Percentiles rank a stretch among this genome's conserved stretches.
Conservation (phyloP, 495 filamentous ascomycete species). For the Penicillium salamii region DNA sequence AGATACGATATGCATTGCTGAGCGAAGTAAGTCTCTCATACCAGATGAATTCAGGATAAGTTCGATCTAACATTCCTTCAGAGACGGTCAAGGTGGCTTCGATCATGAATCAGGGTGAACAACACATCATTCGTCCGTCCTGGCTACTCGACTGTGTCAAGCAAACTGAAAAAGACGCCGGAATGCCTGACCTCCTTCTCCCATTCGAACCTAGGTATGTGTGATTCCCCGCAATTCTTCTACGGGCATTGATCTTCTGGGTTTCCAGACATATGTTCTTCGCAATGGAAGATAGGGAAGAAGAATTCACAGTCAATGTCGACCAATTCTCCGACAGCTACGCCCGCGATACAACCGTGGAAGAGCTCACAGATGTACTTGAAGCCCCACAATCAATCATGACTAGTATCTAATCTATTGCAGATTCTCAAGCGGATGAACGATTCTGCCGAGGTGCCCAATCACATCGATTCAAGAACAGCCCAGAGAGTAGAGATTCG, state of each 20-base stretch:
- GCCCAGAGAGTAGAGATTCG: slow-evolving; percentile 54
- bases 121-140: slow-evolving; percentile 70
- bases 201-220: slow-evolving; percentile 68
- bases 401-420: not conserved
- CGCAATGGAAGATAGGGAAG: slow-evolving; percentile 41
- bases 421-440: slow-evolving; percentile 50
- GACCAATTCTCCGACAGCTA: slow-evolving; percentile 86
- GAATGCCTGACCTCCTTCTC: slow-evolving; percentile 54
- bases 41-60: not conserved
- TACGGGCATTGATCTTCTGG: not conserved
- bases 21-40: slow-evolving; percentile 56
- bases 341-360: slow-evolving; percentile 61
- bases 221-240: slow-evolving; percentile 11
- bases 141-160: slow-evolving; percentile 85
- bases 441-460: slow-evolving; percentile 22
- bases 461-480: slow-evolving; percentile 30
- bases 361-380: slow-evolving; percentile 62
- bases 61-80: slow-evolving; percentile 21
- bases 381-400: not conserved
- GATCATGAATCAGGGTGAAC: slow-evolving; percentile 63
- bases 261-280: slow-evolving; percentile 54
- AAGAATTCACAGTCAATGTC: slow-evolving; percentile 49
- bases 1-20: slow-evolving; percentile 69
- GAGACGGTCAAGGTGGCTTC: slow-evolving; percentile 83
- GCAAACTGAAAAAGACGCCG: slow-evolving; percentile 61